These are phyloP conservation scores for Fusarium hainanense DNA, from an alignment of 2,329 filamentous ascomycete genomes.

Conservation along the genomic window DNA sequence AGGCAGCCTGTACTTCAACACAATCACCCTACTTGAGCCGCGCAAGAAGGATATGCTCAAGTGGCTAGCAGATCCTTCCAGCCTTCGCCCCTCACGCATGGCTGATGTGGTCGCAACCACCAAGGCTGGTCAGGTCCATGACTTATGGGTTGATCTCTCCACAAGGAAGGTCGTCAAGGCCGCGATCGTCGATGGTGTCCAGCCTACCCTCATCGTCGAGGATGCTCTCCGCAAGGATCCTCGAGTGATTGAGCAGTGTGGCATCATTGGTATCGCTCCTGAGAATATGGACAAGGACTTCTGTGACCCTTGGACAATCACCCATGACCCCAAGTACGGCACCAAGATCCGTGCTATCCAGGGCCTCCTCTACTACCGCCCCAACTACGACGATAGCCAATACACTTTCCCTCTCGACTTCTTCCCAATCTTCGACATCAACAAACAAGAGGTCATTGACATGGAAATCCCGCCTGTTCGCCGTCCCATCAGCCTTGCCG, in stretches of 20 bases:
- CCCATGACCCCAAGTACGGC: constrained; percentile 90
- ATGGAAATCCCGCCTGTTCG: constrained; percentile 86
- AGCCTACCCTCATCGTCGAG: constrained; percentile 93
- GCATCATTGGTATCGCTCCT: constrained; percentile 80
- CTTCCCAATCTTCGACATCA: constrained; percentile 88
- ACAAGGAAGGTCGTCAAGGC: constrained; percentile 75
- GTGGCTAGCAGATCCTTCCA: constrained; percentile 81
- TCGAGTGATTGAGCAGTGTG: constrained; percentile 90
- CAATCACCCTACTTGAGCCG: constrained; percentile 85
- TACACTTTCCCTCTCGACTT: constrained; percentile 94
- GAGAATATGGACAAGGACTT: constrained; percentile 96
- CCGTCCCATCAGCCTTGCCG: constrained; percentile 76
- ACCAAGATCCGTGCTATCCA: constrained; percentile 84
- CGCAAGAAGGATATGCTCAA: constrained; percentile 84
- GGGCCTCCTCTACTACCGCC: constrained; percentile 95
- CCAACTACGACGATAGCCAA: constrained; percentile 85
- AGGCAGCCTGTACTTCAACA: constrained; percentile 82
- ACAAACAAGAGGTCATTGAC: constrained; percentile 80
- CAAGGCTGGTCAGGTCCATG: constrained; percentile 78
- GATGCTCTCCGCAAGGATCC: constrained; percentile 79
- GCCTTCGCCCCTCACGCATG: no score
- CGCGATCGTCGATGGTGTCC: constrained; percentile 79
- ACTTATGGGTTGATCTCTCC: constrained; percentile 81
- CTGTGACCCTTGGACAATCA: constrained; percentile 96
- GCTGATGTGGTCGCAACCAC: no score